A percentile compares a stretch with the other conserved stretches of the same genome.
Evolutionary conservation across 129 eudicot species (phyloP).

Genomic region (Ambrosia artemisiifolia): DNA sequence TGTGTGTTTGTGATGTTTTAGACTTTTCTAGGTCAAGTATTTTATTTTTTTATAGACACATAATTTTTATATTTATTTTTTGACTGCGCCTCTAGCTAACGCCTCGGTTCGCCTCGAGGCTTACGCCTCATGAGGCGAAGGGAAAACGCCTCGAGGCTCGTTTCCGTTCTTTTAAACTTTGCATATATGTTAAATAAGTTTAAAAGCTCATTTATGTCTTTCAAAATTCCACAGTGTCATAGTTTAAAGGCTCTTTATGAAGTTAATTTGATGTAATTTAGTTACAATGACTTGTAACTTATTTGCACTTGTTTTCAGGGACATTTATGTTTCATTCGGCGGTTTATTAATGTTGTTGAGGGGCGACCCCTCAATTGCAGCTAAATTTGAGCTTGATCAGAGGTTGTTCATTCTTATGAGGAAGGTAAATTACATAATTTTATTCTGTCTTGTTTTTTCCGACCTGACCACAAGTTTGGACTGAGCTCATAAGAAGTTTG

Average conservation of each 20-base stretch:
- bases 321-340: constrained; percentile 79
- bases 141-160: too few relatives aligned
- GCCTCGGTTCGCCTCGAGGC: too few relatives aligned
- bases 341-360: constrained; percentile 86
- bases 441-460: too few relatives aligned
- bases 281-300: neutral
- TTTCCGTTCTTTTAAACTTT: too few relatives aligned
- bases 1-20: too few relatives aligned
- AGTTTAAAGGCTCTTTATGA: too few relatives aligned
- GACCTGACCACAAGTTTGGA: too few relatives aligned
- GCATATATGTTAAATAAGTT: neutral
- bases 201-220: neutral
- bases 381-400: constrained; percentile 91
- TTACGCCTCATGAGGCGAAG: too few relatives aligned
- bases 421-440: constrained; percentile 44
- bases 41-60: too few relatives aligned
- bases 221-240: neutral
- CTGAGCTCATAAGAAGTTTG: neutral
- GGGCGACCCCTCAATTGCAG: constrained; percentile 77
- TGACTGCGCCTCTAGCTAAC: too few relatives aligned
- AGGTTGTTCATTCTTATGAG: constrained; percentile 84
- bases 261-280: neutral
- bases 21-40: too few relatives aligned
- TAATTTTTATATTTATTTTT: too few relatives aligned
- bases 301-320: constrained; percentile 40